These are phyloP conservation scores for Lipomyces orientalis DNA, from an alignment of 805 yeast species.

Conservation along the genomic window DNA sequence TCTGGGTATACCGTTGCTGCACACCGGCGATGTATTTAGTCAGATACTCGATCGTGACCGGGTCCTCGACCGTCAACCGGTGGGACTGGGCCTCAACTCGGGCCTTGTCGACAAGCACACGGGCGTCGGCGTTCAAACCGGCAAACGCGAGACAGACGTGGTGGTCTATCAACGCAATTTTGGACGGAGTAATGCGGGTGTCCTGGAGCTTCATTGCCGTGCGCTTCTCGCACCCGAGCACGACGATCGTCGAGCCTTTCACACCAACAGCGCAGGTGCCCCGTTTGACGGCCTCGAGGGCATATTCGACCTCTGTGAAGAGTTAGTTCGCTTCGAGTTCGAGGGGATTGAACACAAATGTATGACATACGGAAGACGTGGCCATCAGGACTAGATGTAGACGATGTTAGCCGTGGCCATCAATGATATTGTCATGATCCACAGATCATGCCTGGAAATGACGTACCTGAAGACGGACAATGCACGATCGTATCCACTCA, in stretches of 20 bases:
- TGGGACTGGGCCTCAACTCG: slow-evolving; percentile 96
- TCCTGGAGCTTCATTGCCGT: slow-evolving; percentile 94
- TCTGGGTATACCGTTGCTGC: slow-evolving; percentile 94
- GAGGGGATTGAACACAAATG: not conserved
- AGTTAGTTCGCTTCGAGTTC: slow-evolving; percentile 45
- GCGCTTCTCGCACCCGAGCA: slow-evolving; percentile 95
- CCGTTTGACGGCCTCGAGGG: slow-evolving; percentile 95
- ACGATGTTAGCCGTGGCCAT: not conserved
- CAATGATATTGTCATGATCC: not conserved
- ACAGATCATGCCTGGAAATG: not conserved
- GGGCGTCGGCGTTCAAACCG: slow-evolving; percentile 97
- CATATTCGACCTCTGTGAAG: slow-evolving; percentile 84
- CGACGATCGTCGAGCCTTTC: slow-evolving; percentile 86
- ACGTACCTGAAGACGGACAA: slow-evolving; percentile 93
- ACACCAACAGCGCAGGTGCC: slow-evolving; percentile 99
- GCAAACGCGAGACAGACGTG: slow-evolving; percentile 94
- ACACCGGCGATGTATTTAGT: slow-evolving; percentile 97
- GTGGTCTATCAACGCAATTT: slow-evolving; percentile 87
- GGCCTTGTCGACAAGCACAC: slow-evolving; percentile 92
- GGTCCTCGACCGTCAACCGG: slow-evolving; percentile 90
- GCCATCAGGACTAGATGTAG: slow-evolving; percentile 81
- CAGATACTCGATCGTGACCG: slow-evolving; percentile 87
- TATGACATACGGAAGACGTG: slow-evolving; percentile 82
- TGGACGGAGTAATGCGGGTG: slow-evolving; percentile 93
- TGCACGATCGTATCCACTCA: slow-evolving; percentile 99